Conservation (phyloP, 2,329 filamentous ascomycete species). For the Phoma sp. region DNA sequence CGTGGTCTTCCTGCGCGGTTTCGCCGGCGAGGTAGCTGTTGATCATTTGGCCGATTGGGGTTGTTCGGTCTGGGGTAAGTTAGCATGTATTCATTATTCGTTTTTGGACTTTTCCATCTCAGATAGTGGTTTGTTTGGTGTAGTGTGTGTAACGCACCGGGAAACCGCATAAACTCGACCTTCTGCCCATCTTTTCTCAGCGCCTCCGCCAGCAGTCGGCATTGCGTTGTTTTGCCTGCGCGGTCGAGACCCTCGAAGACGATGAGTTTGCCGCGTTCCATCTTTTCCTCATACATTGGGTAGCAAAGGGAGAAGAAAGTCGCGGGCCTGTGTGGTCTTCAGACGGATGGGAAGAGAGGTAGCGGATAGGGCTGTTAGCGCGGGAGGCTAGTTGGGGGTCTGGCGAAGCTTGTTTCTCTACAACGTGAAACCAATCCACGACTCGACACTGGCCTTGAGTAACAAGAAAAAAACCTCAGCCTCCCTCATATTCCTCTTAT, state of each 20-base stretch:
- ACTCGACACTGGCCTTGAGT: too few species aligned
- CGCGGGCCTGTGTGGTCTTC: too few species aligned
- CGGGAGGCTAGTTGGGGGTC: background rate
- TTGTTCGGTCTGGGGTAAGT: slow-evolving; percentile 70
- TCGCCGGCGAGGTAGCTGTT: slow-evolving; percentile 78
- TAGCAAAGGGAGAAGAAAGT: background rate
- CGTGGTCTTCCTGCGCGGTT: slow-evolving; percentile 80
- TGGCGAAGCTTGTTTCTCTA: too few species aligned
- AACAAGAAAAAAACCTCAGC: too few species aligned
- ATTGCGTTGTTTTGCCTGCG: slow-evolving; percentile 92
- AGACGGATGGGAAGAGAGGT: background rate
- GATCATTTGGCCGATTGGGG: slow-evolving; percentile 86
- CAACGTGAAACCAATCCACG: too few species aligned
- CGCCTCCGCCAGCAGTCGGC: slow-evolving; percentile 66
- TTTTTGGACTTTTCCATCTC: too few species aligned
- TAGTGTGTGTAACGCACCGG: slow-evolving; percentile 55
- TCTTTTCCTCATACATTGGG: too few species aligned
- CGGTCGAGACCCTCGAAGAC: slow-evolving; percentile 89
- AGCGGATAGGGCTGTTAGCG: slow-evolving; percentile 15
- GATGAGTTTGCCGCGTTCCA: slow-evolving; percentile 72
- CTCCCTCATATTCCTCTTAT: too few species aligned
- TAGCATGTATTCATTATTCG: too few species aligned
- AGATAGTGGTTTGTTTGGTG: too few species aligned
- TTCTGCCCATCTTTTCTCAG: slow-evolving; percentile 59
- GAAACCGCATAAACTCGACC: slow-evolving; percentile 69